Evolutionary conservation across 495 filamentous ascomycete species (phyloP), one percentile per base, ranked within the genome.

Genomic region (Aspergillus leporis): DNA sequence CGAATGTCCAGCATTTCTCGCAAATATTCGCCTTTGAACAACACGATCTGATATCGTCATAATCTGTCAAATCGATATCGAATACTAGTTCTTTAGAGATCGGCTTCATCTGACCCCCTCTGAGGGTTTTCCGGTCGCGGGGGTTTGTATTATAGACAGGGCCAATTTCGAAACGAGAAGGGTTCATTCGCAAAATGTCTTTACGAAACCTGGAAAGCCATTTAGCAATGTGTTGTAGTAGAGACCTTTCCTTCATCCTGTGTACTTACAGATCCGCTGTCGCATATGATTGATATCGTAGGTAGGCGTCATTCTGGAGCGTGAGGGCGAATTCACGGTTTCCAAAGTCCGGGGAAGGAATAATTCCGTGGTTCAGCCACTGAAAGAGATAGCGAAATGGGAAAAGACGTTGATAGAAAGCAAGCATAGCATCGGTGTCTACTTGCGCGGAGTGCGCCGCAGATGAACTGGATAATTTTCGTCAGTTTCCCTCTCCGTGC

Each of bases 61-160:
- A 98, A 77, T 98, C 94, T 28, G 93, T 97, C 81, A 98, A 81
- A 83, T 98, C 94, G 63, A 98, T 97, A 87, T 98, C 94, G 75
- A 98, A 98, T 60, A 96, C 95, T 16, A 98, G 75, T 72, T 98
- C 94, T 68, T 98, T 98, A 1, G 87, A 78, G 4, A 95, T 70
- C 3, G 94, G 93, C 72, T 95, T 96, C 70, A 80, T 73, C 61
- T 78, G 75, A 3, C 73, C 74, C 13, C 70, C 69, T 45, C 87
- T 85, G 6, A 97, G 74, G 0, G 85, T 85, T 74, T 98, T 98
- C 64, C 95, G 90, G 58, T 98, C 94, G 55, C 92, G 89, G 0
- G 95, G 94, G 70, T 97, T 96, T 28, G 92, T 87, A 34, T 82
- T 89, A 71, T 98, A 98, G 14, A 97, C 89, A 10, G 94, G 94